These are phyloP conservation scores for Cladosporium phlei DNA, from an alignment of 2,329 filamentous ascomycete genomes.

Conservation along the genomic window DNA sequence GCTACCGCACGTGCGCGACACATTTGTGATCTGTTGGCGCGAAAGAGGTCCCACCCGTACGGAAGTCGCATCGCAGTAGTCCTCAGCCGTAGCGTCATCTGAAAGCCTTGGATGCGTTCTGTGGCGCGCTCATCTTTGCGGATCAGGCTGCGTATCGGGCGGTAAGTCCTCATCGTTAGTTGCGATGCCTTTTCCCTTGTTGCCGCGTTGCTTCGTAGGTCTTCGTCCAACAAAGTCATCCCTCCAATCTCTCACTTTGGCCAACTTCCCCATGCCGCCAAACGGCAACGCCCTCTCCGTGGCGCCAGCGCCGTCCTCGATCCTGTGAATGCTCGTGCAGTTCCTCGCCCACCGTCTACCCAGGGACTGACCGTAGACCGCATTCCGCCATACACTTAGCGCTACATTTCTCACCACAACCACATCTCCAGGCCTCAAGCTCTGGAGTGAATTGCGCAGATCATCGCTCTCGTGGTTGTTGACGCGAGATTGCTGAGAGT, in stretches of 20 bases:
- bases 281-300: conserved; percentile 53
- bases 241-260: conserved; percentile 70
- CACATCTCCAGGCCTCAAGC: conserved; percentile 66
- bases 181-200: conserved; percentile 16
- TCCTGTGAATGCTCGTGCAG: conserved; percentile 39
- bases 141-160: conserved; percentile 27
- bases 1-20: too few relatives aligned
- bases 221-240: conserved; percentile 58
- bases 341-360: conserved; percentile 66
- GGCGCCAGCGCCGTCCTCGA: conserved; percentile 12
- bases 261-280: conserved; percentile 56
- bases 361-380: conserved; percentile 80
- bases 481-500: conserved; percentile 23
- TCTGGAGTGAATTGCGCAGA: conserved; percentile 40
- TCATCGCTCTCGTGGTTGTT: conserved; percentile 21
- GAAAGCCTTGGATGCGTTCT: too few relatives aligned
- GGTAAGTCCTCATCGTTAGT: conserved; percentile 23
- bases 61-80: too few relatives aligned
- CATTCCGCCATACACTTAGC: conserved; percentile 66
- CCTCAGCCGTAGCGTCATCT: too few relatives aligned
- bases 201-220: background rate
- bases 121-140: background rate
- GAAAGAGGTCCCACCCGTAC: too few relatives aligned
- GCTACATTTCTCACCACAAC: conserved; percentile 76
- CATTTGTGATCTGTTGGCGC: too few relatives aligned